These are phyloP conservation scores for Euphorbia peplus DNA, from an alignment of 345 rosid genomes.

Conservation along the genomic window DNA sequence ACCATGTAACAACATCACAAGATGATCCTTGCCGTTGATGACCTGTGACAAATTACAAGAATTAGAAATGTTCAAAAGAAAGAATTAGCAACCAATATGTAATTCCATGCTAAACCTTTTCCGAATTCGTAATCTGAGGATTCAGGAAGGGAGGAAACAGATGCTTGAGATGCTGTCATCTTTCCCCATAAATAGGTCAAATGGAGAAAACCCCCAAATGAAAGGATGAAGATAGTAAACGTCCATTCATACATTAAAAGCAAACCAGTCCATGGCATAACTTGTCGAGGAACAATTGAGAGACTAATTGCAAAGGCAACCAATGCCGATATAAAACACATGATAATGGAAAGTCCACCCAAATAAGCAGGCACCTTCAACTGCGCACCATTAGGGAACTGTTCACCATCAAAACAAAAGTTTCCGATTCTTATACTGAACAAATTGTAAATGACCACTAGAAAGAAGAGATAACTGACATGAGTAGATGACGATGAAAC, in stretches of 20 bases:
- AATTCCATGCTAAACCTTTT: conserved; percentile 49
- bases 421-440: conserved; percentile 6
- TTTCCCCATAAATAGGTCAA: conserved; percentile 60
- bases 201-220: conserved; percentile 66
- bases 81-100: not conserved
- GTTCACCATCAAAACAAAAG: conserved; percentile 23
- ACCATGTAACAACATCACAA: conserved; percentile 52
- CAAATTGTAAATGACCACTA: not conserved
- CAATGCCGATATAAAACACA: conserved; percentile 48
- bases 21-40: conserved; percentile 58
- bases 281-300: conserved; percentile 71
- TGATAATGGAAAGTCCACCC: conserved; percentile 56
- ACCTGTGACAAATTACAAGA: conserved; percentile 37
- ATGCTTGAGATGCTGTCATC: conserved; percentile 48
- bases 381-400: conserved; percentile 45
- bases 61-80: conserved; percentile 1
- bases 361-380: conserved; percentile 64
- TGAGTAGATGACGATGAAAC: conserved; percentile 55
- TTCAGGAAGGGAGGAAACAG: conserved; percentile 38
- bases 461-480: conserved; percentile 31
- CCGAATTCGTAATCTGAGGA: conserved; percentile 56
- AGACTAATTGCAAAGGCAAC: conserved; percentile 62
- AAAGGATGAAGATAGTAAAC: conserved; percentile 56
- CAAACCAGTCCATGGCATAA: conserved; percentile 90
- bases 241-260: conserved; percentile 87